Evolutionary conservation across 768 basidiomycete genomes (phyloP).

Genomic region (Lactarius evosmus): DNA sequence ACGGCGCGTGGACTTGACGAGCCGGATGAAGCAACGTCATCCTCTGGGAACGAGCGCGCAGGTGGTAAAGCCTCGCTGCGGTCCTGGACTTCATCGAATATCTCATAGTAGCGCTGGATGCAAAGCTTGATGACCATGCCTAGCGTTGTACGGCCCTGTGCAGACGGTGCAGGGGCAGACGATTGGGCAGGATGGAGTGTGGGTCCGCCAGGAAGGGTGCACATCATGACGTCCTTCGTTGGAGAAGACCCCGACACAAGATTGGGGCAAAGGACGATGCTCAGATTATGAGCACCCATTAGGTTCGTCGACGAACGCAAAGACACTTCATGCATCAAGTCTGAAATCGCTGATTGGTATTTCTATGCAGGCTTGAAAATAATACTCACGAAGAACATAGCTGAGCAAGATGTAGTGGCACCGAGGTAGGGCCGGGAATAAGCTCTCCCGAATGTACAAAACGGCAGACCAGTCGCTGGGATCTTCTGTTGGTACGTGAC

Average conservation of each 20-base stretch:
- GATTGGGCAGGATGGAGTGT: slow-evolving; percentile 36
- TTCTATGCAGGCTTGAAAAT: background rate
- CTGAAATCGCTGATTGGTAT: slow-evolving; percentile 38
- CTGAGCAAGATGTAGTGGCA: slow-evolving; percentile 74
- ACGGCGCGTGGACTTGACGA: slow-evolving; percentile 21
- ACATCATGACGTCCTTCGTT: slow-evolving; percentile 71
- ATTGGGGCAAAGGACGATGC: slow-evolving; percentile 77
- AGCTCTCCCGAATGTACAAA: slow-evolving; percentile 61
- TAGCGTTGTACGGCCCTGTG: slow-evolving; percentile 57
- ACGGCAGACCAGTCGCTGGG: slow-evolving; percentile 56
- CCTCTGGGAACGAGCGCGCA: slow-evolving; percentile 21
- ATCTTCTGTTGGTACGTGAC: slow-evolving; percentile 56
- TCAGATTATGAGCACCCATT: slow-evolving; percentile 83
- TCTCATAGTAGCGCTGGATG: slow-evolving; percentile 79
- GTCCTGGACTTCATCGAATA: slow-evolving; percentile 80
- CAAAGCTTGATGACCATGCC: slow-evolving; percentile 72
- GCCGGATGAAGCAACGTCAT: slow-evolving; percentile 11
- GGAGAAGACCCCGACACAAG: slow-evolving; percentile 69
- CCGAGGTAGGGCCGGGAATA: slow-evolving; percentile 65
- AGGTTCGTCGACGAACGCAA: slow-evolving; percentile 60
- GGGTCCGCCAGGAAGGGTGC: slow-evolving; percentile 53
- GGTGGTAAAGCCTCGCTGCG: slow-evolving; percentile 54
- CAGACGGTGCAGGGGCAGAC: slow-evolving; percentile 29
- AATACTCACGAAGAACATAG: slow-evolving; percentile 40
- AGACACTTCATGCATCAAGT: slow-evolving; percentile 77